These are phyloP conservation scores for Chrysoporthe deuterocubensis DNA, from an alignment of 2,329 filamentous ascomycete species.

Conservation along the genomic window DNA sequence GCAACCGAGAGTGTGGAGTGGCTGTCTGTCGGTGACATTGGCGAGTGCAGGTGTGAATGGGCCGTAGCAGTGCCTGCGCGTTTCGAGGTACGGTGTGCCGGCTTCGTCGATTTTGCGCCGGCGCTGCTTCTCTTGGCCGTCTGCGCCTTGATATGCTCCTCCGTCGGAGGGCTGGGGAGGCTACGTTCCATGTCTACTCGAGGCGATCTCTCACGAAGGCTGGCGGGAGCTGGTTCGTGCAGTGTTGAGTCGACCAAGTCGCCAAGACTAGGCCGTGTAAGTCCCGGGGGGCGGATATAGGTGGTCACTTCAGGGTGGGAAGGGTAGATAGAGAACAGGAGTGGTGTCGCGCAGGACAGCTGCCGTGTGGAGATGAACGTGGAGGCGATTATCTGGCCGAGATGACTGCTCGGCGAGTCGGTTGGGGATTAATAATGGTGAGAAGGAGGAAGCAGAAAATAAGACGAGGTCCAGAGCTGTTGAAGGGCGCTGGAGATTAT, in stretches of 20 bases:
- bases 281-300: no score
- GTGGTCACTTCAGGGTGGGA: no score
- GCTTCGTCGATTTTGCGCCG: slow-evolving; percentile 52
- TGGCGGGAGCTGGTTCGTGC: neutral
- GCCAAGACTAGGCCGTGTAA: no score
- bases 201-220: neutral
- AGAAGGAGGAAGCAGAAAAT: slow-evolving; percentile 8
- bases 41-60: slow-evolving; percentile 41
- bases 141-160: slow-evolving; percentile 46
- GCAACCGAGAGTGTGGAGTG: slow-evolving; percentile 45
- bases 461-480: slow-evolving; percentile 6
- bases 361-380: neutral
- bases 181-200: slow-evolving; percentile 47
- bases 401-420: no score
- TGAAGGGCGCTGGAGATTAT: slow-evolving; percentile 27
- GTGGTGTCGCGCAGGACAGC: neutral
- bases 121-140: slow-evolving; percentile 45
- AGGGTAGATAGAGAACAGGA: no score
- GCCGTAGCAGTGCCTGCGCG: slow-evolving; percentile 49
- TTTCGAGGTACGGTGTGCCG: slow-evolving; percentile 56
- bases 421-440: slow-evolving; percentile 29
- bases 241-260: neutral
- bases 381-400: neutral
- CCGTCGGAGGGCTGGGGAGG: slow-evolving; percentile 58
- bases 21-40: slow-evolving; percentile 41